Base-by-base conservation (phyloP, 2,329 filamentous ascomycete species). In the Pezizomycotina sp. region DNA sequence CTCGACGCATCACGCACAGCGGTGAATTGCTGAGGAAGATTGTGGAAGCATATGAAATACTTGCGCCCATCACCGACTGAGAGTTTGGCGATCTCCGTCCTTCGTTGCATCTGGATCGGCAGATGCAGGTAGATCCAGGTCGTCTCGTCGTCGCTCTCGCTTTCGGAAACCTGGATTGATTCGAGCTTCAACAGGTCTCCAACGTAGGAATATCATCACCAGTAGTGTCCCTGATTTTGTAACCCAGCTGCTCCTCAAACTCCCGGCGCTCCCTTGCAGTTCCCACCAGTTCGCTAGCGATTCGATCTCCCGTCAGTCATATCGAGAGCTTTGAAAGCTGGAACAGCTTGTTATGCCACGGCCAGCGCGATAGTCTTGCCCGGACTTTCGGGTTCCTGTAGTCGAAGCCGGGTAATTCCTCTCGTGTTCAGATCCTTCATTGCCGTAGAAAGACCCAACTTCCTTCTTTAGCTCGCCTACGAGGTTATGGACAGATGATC, bases 201-300 rank as follows among this genome's bases (percentile, higher is more conserved):
- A 36, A 44, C 1, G 41, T 44, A 13, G 41, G 41, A 36, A 44
- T 44, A 25, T 44, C 41, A 15, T 44, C 41, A 5, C 41, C 41
- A 2, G 41, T 44, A 7, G 41, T 44, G 24, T 44, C 41, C 36
- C 18, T 32, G 10, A 45, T 15, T 9, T 32, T n/a, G 5, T 28
- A 35, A 9, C 42, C 42, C 2, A 34, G 36, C 18, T 26, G 27
- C 14, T 12, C 32, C 24, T 45, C 42, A n/a, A 28, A 45, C 5
- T 23, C 18, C 18, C 26, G 22, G 10, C 38, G 22, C 34, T 48
- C 48, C 20, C 42, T 45, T 22, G 42, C 32, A 4, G 42, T 47
- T 10, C 48, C 36, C 46, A 48, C 48, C 48, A 50, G 23, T 42
- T 50, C 16, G 42, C 48, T 12, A 48, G 45, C 14, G 41, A 38